Base-by-base conservation (phyloP, 2,329 filamentous ascomycete species). In the Sphaerulina populicola region DNA sequence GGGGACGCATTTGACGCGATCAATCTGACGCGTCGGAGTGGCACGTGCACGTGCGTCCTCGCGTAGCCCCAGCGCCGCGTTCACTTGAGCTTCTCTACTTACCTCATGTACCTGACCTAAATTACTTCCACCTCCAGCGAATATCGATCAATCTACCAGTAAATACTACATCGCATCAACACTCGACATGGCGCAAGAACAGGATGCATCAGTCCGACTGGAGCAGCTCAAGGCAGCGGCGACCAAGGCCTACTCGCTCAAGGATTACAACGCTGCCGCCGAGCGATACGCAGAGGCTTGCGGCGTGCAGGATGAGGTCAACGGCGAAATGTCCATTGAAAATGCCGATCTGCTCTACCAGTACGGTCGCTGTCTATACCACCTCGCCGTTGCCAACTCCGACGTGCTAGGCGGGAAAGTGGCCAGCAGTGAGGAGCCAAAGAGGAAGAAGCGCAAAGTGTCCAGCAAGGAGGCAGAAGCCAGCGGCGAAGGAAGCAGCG, bases 291-390 rank as follows among this genome's bases (percentile, higher is more conserved):
- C 89, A 39, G 81, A 84, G 64, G 93, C 93, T 30, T 88, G 88
- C 50, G 87, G 94, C 68, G 78, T 96, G 55, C 93, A 98, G 71
- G 88, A 87, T 52, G 81, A 88, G 68, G 76, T 96, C 68, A 93
- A 96, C 68, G 93, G 91, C 68, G 93, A 97, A 71, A 86, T 94
- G 77, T 82, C 82, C 12, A 82, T 87, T 3, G 83, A 88, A 52
- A 98, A 98, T 63, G 91, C 90, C 45, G 91, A 97, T 67, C 80
- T 98, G 42, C 80, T 97, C 15, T 98, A 94, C 69, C 80, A 89
- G 57, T 98, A 98, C 70, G 93, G 93, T 11, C 87, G 91, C 66
- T 88, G 88, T 51, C 74, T 98, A 15, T 97, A 94, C 77, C 90
- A 90, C 68, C 86, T 97, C 54, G 93, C 90, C 29, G 86, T 97